Conservation (phyloP, 2,329 filamentous ascomycete species). For the Xylaria sp. region DNA sequence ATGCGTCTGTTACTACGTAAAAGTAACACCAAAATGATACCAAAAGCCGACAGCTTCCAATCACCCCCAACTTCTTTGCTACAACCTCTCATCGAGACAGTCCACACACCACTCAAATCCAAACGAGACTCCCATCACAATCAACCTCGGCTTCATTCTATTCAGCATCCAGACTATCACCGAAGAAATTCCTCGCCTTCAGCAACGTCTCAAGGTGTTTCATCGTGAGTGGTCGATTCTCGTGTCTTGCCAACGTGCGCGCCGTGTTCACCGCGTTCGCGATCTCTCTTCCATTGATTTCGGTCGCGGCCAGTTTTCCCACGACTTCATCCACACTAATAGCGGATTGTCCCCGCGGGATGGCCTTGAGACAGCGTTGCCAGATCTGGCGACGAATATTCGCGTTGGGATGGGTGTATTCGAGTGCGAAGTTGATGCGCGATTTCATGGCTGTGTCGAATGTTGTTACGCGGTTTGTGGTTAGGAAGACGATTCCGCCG, state of each 20-base stretch:
- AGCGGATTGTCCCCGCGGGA: constrained; percentile 13
- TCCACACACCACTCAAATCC: no score
- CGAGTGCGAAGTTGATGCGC: constrained; percentile 37
- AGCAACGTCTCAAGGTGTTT: constrained; percentile 29
- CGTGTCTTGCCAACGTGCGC: constrained; percentile 26
- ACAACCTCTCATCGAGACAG: no score
- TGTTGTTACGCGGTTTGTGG: constrained; percentile 36
- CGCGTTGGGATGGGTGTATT: constrained; percentile 25
- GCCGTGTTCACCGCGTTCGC: constrained; percentile 27
- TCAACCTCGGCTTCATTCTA: no score
- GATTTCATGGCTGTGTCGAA: constrained; percentile 43
- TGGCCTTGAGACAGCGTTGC: constrained; percentile 20
- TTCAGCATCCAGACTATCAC: constrained; percentile 17
- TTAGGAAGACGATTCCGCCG: constrained; percentile 39
- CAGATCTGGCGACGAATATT: constrained; percentile 27
- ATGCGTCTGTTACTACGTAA: neutral
- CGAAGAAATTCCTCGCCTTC: constrained; percentile 23
- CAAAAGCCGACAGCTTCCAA: neutral
- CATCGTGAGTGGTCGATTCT: constrained; percentile 19
- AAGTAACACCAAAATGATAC: neutral
- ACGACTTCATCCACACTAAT: constrained; percentile 16
- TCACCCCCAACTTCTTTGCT: no score
- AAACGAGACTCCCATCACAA: no score
- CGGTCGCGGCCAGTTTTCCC: constrained; percentile 10
- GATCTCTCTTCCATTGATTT: constrained; percentile 28